A percentile compares a stretch with the other conserved stretches of the same genome.
Conservation (phyloP, 2,329 filamentous ascomycete species). For the Pseudogymnoascus sp. region DNA sequence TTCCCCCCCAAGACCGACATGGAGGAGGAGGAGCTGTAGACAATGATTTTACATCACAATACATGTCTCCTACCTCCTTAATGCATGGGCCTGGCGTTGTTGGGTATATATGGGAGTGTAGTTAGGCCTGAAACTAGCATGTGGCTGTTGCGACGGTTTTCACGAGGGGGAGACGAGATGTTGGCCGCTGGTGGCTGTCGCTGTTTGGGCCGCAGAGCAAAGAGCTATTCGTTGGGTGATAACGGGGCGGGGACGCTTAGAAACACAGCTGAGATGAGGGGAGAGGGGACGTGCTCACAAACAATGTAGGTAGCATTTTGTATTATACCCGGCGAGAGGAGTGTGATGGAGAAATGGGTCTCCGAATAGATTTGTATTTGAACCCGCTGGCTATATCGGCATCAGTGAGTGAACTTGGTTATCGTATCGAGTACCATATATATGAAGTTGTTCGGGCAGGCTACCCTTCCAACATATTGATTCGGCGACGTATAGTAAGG, state of each 20-base stretch:
- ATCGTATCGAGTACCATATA: no score
- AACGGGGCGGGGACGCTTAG: neutral
- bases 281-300: neutral
- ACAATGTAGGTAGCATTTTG: conserved; percentile 9
- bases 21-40: conserved; percentile 1
- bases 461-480: neutral
- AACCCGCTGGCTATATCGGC: neutral
- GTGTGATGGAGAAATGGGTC: neutral
- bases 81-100: conserved; percentile 1
- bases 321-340: conserved; percentile 5
- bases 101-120: neutral
- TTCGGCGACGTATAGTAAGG: neutral
- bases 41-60: neutral
- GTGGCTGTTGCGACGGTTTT: neutral
- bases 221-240: neutral
- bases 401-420: neutral
- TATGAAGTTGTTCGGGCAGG: neutral
- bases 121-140: neutral
- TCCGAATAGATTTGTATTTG: conserved; percentile 7
- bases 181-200: neutral
- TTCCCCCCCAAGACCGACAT: neutral
- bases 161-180: neutral
- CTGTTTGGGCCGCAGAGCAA: neutral
- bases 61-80: neutral
- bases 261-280: neutral